Base-by-base conservation (phyloP, 495 filamentous ascomycete species). In the Thermochaetoides thermophila region DNA sequence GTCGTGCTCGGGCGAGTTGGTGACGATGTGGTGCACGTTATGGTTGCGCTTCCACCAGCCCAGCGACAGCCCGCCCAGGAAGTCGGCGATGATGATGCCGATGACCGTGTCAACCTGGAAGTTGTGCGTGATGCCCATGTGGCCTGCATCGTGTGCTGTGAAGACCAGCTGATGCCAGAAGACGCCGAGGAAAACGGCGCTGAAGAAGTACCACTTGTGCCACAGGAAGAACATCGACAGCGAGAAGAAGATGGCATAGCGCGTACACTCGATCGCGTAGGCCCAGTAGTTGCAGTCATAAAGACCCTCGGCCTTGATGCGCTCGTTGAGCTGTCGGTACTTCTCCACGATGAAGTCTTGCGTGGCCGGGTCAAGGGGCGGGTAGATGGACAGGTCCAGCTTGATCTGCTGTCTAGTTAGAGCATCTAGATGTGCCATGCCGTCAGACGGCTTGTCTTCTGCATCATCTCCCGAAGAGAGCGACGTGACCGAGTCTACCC, bases 21-120 rank as follows among this genome's bases (percentile, higher is more conserved):
- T 97, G 21, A 97, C 81, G 44, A 97, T 84, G 45, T 97, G 89
- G 52, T 97, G 89, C 17, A 97, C 89, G 55, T 97, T 97, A 60
- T 97, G 89, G 53, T 75, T 95, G 34, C 72, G 69, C 55, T 97
- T 97, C 89, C 89, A 97, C 89, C 89, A 97, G 7, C 87, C 81
- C 10, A 89, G 39, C 28, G 81, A 89, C n/a, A 97, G 58, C 3
- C 89, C 89, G 14, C 89, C 89, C 3, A 86, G 60, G 44, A 80
- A 97, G 50, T 92, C 76, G 15, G 89, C 87, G 44, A 96, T 81
- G 34, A 92, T 56, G 44, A 96, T 92, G 21, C 84, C 86, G 43
- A 96, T 83, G 22, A 77, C 59, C 5, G 79, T 78, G 57, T 97
- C 89, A 12, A 69, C 57, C 16, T 76, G 73, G 54, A 84, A 95